phyloP scores from a whole-genome alignment of 2,329 filamentous ascomycete genomes.

The Dothidotthia symphoricarpi region DNA sequence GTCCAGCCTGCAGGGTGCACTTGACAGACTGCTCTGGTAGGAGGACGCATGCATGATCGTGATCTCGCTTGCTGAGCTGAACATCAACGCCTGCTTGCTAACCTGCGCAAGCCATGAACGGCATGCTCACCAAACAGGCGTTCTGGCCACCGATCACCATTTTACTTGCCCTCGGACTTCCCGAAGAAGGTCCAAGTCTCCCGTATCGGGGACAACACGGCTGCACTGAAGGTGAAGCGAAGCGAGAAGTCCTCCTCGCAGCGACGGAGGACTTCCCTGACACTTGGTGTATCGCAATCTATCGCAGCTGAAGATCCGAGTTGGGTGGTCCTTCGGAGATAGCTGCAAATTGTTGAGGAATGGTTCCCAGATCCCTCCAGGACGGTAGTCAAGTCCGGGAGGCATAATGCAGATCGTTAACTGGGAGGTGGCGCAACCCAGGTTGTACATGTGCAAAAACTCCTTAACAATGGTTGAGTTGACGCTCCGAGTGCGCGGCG shows the following conservation, averaged over 20 bases:
- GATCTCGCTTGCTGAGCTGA: conserved; percentile 27
- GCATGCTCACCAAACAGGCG: conserved; percentile 25
- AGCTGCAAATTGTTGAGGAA: conserved; percentile 22
- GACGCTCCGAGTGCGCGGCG: not conserved
- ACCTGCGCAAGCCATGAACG: conserved; percentile 21
- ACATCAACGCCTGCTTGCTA: conserved; percentile 6
- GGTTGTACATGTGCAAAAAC: too few relatives aligned
- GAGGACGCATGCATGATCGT: conserved; percentile 20
- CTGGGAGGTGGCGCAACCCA: too few relatives aligned
- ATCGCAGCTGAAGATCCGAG: conserved; percentile 9
- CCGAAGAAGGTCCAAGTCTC: conserved; percentile 23
- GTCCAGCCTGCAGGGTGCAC: conserved; percentile 16
- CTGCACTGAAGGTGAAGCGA: conserved; percentile 26
- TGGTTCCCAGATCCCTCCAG: conserved; percentile 6
- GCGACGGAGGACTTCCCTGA: not conserved
- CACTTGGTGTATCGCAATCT: conserved; percentile 6
- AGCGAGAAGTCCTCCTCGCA: conserved; percentile 14
- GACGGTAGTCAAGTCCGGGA: conserved; percentile 20
- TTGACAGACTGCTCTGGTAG: conserved; percentile 18
- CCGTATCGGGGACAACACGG: conserved; percentile 20
- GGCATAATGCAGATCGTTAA: conserved; percentile 16
- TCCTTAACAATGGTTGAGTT: not conserved
- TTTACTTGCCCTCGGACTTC: conserved; percentile 22
- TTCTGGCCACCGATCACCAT: conserved; percentile 27
- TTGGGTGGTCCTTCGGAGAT: conserved; percentile 14